Evolutionary conservation across 768 basidiomycete species (phyloP), one percentile per base, ranked within the genome.

Genomic region (Cantharellus anzutake): DNA sequence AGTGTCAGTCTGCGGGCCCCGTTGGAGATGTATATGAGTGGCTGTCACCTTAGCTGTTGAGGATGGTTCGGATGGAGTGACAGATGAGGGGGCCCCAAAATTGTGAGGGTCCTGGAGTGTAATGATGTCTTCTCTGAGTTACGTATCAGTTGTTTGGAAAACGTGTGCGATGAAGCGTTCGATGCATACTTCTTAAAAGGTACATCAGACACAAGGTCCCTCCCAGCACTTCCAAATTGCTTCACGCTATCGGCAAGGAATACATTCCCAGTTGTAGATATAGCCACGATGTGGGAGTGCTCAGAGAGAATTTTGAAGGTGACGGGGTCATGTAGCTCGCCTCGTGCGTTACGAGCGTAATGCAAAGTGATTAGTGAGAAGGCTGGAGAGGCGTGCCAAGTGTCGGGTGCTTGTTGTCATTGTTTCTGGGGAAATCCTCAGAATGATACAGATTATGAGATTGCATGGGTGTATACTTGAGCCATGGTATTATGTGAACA

Each of bases 231-330:
- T n/a, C 59, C 64, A 52, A 64, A 60, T 2, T 71, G 64, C 67
- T 83, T 89, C 61, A 91, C 74, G 65, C 92, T 94, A 53, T 97
- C 96, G 4, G 85, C 84, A 16, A 93, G 76, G 70, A 86, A 98
- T 11, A 98, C 91, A 68, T 96, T 96, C 14, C 91, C 92, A 0
- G 90, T 91, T 0, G 81, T 84, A 3, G 83, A 82, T 64, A 96
- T 82, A 48, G 88, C 86, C 42, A 91, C 87, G 59, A 99, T 87
- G 67, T 97, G 87, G 1, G 94, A 93, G 69, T 98, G 94, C 63
- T 94, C 85, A 67, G 78, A 92, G 76, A 99, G 96, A 2, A 88
- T 85, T 69, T 97, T 98, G 79, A 94, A 99, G 2, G 91, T 90
- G 51, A 99, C 91, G 0, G 96, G 96, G 69, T 99, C 96, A 68